Conservation (phyloP, 306 rosid genomes). For the Begonia masoniana region DNA sequence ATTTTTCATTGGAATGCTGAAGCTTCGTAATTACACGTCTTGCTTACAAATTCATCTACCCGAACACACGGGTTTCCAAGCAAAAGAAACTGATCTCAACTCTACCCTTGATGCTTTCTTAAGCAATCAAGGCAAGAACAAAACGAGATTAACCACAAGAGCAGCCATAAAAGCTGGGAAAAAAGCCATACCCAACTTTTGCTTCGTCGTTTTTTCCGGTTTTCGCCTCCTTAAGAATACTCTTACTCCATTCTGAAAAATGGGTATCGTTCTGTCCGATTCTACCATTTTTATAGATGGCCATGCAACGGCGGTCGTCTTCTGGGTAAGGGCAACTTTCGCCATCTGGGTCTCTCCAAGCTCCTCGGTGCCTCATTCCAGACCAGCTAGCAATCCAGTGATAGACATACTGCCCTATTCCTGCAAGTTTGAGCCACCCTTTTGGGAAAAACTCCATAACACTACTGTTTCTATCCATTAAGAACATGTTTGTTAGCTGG, state of each 20-base stretch:
- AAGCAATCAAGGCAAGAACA: too few relatives aligned
- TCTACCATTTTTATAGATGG: constrained; percentile 28
- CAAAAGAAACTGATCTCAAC: too few relatives aligned
- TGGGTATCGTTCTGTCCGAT: constrained; percentile 38
- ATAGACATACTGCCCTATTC: constrained; percentile 51
- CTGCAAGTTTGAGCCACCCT: constrained; percentile 57
- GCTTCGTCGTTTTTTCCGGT: constrained; percentile 23
- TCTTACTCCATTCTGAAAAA: constrained; percentile 40
- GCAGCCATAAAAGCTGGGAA: constrained; percentile 11
- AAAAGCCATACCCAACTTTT: not conserved
- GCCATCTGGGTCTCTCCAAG: constrained; percentile 53
- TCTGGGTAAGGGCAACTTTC: constrained; percentile 22
- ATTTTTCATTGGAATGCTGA: too few relatives aligned
- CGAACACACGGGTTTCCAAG: too few relatives aligned
- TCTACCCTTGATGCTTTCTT: too few relatives aligned
- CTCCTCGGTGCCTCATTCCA: constrained; percentile 49
- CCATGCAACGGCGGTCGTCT: constrained; percentile 49
- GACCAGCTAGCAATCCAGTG: constrained; percentile 66
- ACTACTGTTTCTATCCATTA: constrained; percentile 58
- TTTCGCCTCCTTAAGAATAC: constrained; percentile 32
- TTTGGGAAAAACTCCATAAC: constrained; percentile 65
- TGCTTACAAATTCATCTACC: too few relatives aligned
- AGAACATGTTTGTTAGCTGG: constrained; percentile 47
- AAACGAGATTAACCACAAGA: constrained; percentile 14
- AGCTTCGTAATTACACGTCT: too few relatives aligned